Evolutionary conservation across 768 basidiomycete genomes (phyloP).

Genomic region (Pleurotus tuber-regium): DNA sequence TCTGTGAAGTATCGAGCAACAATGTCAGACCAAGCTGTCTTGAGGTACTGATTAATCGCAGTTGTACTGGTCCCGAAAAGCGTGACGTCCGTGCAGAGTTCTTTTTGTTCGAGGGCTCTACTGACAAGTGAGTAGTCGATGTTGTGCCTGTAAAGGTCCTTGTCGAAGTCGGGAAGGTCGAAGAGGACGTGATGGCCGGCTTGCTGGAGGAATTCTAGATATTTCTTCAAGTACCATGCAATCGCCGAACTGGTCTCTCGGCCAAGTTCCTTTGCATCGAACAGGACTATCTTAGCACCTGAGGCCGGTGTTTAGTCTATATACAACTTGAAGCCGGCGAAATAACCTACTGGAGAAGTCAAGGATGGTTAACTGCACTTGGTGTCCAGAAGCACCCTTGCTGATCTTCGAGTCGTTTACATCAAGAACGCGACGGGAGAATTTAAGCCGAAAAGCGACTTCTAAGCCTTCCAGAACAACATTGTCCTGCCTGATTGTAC

Average conservation of each 20-base stretch:
- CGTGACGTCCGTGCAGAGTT: constrained; percentile 12
- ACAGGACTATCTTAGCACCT: not conserved
- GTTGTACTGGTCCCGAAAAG: constrained; percentile 13
- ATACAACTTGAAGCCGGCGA: not conserved
- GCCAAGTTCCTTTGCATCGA: constrained; percentile 9
- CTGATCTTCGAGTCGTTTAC: constrained; percentile 11
- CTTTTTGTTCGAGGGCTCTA: constrained; percentile 9
- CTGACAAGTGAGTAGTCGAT: constrained; percentile 22
- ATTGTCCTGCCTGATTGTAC: constrained; percentile 5
- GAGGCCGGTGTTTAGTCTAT: not conserved
- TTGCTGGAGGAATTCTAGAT: constrained; percentile 17
- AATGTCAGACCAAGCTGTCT: constrained; percentile 9
- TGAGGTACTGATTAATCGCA: constrained; percentile 17
- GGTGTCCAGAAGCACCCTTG: constrained; percentile 5
- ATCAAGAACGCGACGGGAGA: constrained; percentile 6
- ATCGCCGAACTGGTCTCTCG: constrained; percentile 11
- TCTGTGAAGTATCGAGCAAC: not conserved
- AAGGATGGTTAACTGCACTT: constrained; percentile 12
- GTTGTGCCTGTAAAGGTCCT: constrained; percentile 12
- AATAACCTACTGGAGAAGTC: constrained; percentile 13
- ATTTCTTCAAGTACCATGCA: constrained; percentile 17
- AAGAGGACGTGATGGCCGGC: constrained; percentile 21
- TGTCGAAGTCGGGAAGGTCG: constrained; percentile 22
- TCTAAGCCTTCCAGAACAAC: constrained; percentile 9
- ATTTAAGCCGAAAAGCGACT: constrained; percentile 11